Percentiles rank a stretch among this genome's conserved stretches.
phyloP scores from a whole-genome alignment of 2,329 filamentous ascomycete genomes.

The Alternaria postmessia region DNA sequence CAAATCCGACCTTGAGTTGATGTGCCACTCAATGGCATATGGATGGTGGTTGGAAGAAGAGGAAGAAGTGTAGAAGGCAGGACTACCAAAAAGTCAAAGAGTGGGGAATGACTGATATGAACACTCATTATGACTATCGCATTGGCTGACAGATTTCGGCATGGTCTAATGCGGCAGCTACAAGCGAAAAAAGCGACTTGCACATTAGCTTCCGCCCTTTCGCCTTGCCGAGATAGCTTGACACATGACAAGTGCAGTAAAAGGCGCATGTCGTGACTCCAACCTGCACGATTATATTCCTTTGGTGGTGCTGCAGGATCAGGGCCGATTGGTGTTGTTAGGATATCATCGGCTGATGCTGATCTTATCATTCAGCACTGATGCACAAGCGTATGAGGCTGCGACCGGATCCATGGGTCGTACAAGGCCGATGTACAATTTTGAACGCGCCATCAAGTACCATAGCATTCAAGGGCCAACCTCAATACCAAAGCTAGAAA shows the following conservation, averaged over 20 bases:
- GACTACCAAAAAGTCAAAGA: slow-evolving; percentile 10
- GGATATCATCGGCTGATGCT: slow-evolving; percentile 13
- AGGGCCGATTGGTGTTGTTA: not conserved
- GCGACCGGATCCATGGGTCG: not conserved
- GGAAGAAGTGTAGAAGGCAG: slow-evolving; percentile 1
- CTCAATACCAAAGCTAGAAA: not conserved
- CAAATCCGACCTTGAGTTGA: not conserved
- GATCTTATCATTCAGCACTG: not conserved
- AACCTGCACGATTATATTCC: not conserved
- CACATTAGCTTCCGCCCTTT: slow-evolving; percentile 35
- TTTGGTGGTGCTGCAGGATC: not conserved
- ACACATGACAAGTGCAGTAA: slow-evolving; percentile 11
- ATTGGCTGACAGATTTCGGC: slow-evolving; percentile 12
- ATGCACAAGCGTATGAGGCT: not conserved
- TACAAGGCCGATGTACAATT: not conserved
- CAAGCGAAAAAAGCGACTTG: slow-evolving; percentile 22
- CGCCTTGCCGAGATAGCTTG: slow-evolving; percentile 11
- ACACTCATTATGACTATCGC: slow-evolving; percentile 5
- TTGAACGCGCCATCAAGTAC: not conserved
- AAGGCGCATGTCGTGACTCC: slow-evolving; percentile 16
- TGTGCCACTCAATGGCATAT: not conserved
- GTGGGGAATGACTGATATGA: slow-evolving; percentile 21
- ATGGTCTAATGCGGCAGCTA: slow-evolving; percentile 27
- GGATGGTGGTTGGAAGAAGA: not conserved
- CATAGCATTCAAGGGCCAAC: not conserved